Conservation (phyloP, 208 protist species). For the Sergeia podlipaevii region DNA sequence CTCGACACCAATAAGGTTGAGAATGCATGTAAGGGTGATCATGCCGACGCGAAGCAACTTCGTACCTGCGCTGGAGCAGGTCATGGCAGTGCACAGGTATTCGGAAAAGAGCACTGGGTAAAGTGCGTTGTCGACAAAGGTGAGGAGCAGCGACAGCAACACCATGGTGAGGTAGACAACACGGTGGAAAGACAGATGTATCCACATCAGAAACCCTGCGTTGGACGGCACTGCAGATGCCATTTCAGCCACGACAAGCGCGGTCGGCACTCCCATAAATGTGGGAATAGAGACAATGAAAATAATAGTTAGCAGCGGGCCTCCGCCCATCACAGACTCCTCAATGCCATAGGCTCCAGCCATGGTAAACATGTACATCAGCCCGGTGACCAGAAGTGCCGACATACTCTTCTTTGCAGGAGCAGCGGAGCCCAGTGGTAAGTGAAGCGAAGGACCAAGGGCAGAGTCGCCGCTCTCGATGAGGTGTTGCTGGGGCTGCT, state of each 20-base stretch:
- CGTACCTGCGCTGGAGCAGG: conserved; percentile 17
- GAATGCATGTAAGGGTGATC: conserved; percentile 37
- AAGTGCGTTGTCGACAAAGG: conserved; percentile 70
- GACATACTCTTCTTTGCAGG: conserved; percentile 20
- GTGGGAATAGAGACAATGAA: conserved; percentile 69
- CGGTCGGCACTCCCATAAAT: conserved; percentile 58
- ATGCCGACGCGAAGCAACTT: conserved; percentile 42
- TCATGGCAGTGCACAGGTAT: conserved; percentile 55
- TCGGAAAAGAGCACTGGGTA: conserved; percentile 81
- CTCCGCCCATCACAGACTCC: conserved; percentile 76
- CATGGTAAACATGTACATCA: conserved; percentile 83
- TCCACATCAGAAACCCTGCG: conserved; percentile 75
- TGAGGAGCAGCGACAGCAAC: conserved; percentile 55
- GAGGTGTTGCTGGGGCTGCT: not conserved
- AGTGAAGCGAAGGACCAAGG: too few relatives aligned
- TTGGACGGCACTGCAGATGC: conserved; percentile 72
- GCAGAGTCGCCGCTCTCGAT: not conserved
- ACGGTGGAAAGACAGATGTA: conserved; percentile 56
- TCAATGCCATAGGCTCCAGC: conserved; percentile 78
- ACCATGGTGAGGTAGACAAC: conserved; percentile 63
- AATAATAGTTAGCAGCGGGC: conserved; percentile 55
- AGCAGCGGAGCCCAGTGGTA: too few relatives aligned
- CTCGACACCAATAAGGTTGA: conserved; percentile 69
- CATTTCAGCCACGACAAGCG: conserved; percentile 72
- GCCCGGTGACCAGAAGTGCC: conserved; percentile 55